phyloP scores from a whole-genome alignment of 163 green algal genomes.

The Coccomyxa subellipsoidea region DNA sequence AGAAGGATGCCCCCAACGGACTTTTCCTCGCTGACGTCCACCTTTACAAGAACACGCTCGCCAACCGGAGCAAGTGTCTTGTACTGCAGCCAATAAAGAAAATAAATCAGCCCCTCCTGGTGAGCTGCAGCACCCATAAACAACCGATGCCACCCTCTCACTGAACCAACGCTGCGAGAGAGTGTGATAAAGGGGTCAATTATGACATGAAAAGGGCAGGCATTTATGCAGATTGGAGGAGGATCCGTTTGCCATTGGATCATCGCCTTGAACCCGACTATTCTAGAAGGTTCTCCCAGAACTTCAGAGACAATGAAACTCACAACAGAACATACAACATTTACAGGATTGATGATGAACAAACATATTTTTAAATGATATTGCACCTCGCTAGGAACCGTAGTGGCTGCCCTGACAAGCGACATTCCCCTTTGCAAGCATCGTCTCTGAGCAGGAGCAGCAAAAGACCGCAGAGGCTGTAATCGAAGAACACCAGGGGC shows the following conservation, averaged over 20 bases:
- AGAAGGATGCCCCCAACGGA: conserved; percentile 61
- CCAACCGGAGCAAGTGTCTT: conserved; percentile 66
- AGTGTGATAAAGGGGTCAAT: too few relatives aligned
- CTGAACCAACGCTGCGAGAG: too few relatives aligned
- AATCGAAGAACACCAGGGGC: not conserved
- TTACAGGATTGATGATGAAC: not conserved
- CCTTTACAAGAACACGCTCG: conserved; percentile 64
- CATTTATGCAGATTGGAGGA: too few relatives aligned
- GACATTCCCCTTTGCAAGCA: conserved; percentile 6
- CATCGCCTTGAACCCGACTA: not conserved
- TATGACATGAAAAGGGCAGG: too few relatives aligned
- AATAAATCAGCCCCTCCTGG: not conserved
- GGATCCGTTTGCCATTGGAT: not conserved
- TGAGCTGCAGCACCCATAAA: not conserved
- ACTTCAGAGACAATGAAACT: too few relatives aligned
- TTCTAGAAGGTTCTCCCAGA: not conserved
- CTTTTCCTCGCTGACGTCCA: conserved; percentile 44
- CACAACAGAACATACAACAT: too few relatives aligned
- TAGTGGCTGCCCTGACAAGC: not conserved
- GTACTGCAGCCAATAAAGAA: conserved; percentile 47
- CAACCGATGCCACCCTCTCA: too few relatives aligned
- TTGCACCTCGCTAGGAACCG: not conserved
- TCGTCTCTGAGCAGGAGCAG: not conserved
- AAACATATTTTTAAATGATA: not conserved
- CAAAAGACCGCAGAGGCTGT: not conserved